Base-by-base conservation (phyloP, 148 eudicot genomes). In the Beta vulgaris region DNA sequence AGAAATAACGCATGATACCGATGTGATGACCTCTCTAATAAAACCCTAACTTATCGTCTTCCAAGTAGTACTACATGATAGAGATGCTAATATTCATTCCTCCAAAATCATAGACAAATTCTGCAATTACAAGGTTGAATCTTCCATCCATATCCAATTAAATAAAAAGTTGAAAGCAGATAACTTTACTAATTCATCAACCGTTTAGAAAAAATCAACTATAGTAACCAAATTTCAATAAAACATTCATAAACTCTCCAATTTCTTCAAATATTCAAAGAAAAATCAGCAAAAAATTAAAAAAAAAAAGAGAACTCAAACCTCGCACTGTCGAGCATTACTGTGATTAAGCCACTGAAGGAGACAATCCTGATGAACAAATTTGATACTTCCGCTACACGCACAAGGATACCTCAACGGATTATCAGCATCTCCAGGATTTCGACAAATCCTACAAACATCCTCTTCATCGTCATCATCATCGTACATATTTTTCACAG, bases 321-420 rank as follows among this genome's bases (percentile, higher is more conserved):
- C 98, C 97, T 94, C 98, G 78, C 98, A 94, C 48, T 90, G 91
- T 48, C 96, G 93, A 75, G 96, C 93, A 77, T 94, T 90, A 87
- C 96, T 90, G 68, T 91, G 98, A 86, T 87, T 91, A n/a, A 93
- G 98, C 96, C 98, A 93, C 84, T 93, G 98, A 60, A 93, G 93
- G 42, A 93, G 93, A 61, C 98, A 93, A 81, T 93, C 96, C 77
- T 93, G 96, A 70, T 93, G 98, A 76, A 93, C 98, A 77, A 86
- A 93, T 84, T 93, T 93, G 65, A 93, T 93, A 66, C 98, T 93
- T 1, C 98, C 98, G 74, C 96, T 91, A 81, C 98, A 93, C 6
- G 98, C 98, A 74, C 98, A 93, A 1, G 96, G 98, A 76, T 93
- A 93, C 49, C 91, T 84, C 34, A 93, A 78, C 44, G 98, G 98